phyloP scores from a whole-genome alignment of 2,329 filamentous ascomycete species.

The Colletotrichum zoysiae region DNA sequence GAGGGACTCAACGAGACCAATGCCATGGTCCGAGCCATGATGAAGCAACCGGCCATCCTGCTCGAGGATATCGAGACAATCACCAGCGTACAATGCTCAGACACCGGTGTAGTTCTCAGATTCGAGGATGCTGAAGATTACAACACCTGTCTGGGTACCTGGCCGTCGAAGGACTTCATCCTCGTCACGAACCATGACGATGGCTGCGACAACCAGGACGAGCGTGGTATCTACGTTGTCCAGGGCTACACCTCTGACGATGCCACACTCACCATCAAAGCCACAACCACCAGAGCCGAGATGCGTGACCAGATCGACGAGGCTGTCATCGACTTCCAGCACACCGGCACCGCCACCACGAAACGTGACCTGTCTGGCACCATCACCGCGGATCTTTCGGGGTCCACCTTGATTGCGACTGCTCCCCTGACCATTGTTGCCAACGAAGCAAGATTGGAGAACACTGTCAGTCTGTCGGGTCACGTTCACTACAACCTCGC shows the following conservation, averaged over 20 bases:
- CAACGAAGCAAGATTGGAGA: constrained; percentile 51
- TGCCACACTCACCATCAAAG: constrained; percentile 27
- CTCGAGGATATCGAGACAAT: constrained; percentile 43
- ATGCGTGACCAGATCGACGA: constrained; percentile 39
- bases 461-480: constrained; percentile 55
- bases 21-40: constrained; percentile 35
- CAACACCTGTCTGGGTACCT: constrained; percentile 41
- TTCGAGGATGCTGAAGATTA: constrained; percentile 41
- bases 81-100: constrained; percentile 32
- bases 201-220: constrained; percentile 53
- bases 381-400: constrained; percentile 32
- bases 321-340: constrained; percentile 39
- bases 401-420: constrained; percentile 29
- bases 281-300: constrained; percentile 19
- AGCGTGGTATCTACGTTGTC: constrained; percentile 56
- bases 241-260: constrained; percentile 36
- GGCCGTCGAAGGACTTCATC: constrained; percentile 47
- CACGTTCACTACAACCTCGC: constrained; percentile 55
- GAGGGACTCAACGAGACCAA: constrained; percentile 39
- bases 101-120: constrained; percentile 36
- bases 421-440: constrained; percentile 52
- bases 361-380: constrained; percentile 32
- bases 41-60: constrained; percentile 43
- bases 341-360: constrained; percentile 33
- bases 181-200: constrained; percentile 58